A percentile compares a stretch with the other conserved stretches of the same genome.
phyloP scores from a whole-genome alignment of 176 grass and related monocot species.

The Bolboschoenus planiculmis region DNA sequence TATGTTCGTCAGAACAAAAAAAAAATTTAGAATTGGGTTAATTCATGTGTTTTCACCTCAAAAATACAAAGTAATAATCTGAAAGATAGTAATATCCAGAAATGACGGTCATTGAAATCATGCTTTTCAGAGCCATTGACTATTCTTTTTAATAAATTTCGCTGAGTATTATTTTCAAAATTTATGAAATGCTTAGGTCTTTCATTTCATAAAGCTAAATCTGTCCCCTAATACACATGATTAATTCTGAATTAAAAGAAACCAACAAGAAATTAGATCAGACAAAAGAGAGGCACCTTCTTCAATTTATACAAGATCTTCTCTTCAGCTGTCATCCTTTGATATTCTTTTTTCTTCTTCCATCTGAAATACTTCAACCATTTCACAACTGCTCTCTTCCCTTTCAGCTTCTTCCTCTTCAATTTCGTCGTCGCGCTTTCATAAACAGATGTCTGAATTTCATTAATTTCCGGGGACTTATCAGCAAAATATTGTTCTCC shows the following conservation, averaged over 20 bases:
- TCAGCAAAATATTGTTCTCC: slow-evolving; percentile 18
- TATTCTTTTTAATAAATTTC: too few relatives aligned
- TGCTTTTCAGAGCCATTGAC: background rate
- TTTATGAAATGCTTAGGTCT: background rate
- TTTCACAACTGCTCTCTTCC: slow-evolving; percentile 71
- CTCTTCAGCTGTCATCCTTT: slow-evolving; percentile 90
- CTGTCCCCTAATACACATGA: background rate
- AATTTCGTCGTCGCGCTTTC: slow-evolving; percentile 36
- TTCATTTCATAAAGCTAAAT: background rate
- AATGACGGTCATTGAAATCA: background rate
- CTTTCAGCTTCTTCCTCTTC: slow-evolving; percentile 87
- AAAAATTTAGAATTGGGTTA: too few relatives aligned
- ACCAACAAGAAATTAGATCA: background rate
- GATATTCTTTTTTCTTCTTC: slow-evolving; percentile 89
- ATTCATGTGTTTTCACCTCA: background rate
- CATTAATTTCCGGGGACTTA: slow-evolving; percentile 28
- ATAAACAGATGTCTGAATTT: slow-evolving; percentile 13
- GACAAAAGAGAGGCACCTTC: slow-evolving; percentile 38
- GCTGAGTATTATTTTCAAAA: background rate
- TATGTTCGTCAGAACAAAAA: too few relatives aligned
- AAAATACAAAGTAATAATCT: background rate
- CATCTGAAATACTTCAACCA: slow-evolving; percentile 90
- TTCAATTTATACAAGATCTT: slow-evolving; percentile 90
- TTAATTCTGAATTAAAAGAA: background rate
- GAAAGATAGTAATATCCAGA: background rate